Conservation (phyloP, 1,284 basidiomycete species). For the Microbotryum violaceum region DNA sequence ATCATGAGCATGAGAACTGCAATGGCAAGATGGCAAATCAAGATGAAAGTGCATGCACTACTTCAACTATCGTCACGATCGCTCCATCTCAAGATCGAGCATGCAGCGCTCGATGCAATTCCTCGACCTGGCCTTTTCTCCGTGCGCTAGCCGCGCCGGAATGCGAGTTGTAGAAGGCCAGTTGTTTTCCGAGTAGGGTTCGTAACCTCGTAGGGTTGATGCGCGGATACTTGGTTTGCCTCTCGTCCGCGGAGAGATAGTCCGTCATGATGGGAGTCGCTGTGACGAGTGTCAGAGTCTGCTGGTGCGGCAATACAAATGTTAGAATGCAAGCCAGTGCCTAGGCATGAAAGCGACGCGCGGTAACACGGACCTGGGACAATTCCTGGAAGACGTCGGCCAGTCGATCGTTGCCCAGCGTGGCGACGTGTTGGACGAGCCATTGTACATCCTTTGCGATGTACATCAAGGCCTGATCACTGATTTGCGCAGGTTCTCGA, state of each 20-base stretch:
- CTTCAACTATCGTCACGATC: no score
- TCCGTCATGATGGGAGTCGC: constrained; percentile 59
- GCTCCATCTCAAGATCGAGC: no score
- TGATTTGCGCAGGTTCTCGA: constrained; percentile 67
- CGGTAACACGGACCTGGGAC: constrained; percentile 54
- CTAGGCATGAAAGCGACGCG: not conserved
- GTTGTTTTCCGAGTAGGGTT: constrained; percentile 66
- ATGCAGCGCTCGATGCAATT: no score
- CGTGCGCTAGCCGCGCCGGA: not conserved
- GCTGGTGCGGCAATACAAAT: constrained; percentile 5
- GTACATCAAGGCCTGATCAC: constrained; percentile 60
- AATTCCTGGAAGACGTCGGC: constrained; percentile 72
- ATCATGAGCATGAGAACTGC: no score
- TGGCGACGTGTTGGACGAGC: constrained; percentile 28
- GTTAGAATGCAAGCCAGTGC: constrained; percentile 9
- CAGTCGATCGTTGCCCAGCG: constrained; percentile 47
- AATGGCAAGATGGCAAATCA: no score
- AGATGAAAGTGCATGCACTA: no score
- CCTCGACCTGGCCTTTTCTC: no score
- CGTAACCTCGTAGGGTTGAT: constrained; percentile 70
- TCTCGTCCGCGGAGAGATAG: constrained; percentile 65
- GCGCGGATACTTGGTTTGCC: constrained; percentile 61
- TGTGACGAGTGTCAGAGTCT: constrained; percentile 75
- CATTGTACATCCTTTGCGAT: constrained; percentile 33
- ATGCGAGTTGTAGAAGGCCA: constrained; percentile 29